Percentiles rank a stretch among this genome's conserved stretches.
Conservation (phyloP, 2,329 filamentous ascomycete species). For the Aspergillus proliferans region DNA sequence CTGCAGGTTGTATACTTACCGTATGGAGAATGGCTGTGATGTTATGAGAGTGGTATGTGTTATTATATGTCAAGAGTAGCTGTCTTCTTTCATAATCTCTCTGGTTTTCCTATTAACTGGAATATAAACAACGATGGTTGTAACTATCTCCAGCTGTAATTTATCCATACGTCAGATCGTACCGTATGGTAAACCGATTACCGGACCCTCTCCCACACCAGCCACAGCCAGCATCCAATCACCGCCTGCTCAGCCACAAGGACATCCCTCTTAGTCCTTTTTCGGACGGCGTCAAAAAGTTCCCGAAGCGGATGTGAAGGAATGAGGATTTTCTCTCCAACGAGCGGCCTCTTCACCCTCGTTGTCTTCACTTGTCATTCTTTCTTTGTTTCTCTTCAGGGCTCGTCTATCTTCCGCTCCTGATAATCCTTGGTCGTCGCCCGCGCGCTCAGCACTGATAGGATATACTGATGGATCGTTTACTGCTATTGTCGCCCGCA, state of each 20-base stretch:
- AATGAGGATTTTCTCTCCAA: slow-evolving; percentile 14
- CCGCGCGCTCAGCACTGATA: neutral
- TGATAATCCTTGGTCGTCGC: neutral
- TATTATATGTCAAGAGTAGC: neutral
- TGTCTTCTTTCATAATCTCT: neutral
- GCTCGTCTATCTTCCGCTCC: neutral
- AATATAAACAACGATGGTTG: too few species aligned
- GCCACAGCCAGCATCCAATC: slow-evolving; percentile 5
- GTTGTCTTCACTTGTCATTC: neutral
- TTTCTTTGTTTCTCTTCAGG: neutral
- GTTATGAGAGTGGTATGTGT: neutral
- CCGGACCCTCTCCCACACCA: slow-evolving; percentile 1
- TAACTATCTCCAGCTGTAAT: neutral
- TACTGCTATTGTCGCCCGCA: slow-evolving; percentile 42
- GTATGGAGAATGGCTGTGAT: neutral
- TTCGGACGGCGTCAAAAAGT: slow-evolving; percentile 8
- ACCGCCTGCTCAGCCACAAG: slow-evolving; percentile 2
- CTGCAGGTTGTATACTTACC: slow-evolving; percentile 5
- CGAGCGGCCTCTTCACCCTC: slow-evolving; percentile 15
- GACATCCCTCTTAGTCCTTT: slow-evolving; percentile 3
- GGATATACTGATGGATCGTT: slow-evolving; percentile 49
- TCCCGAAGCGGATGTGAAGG: slow-evolving; percentile 11
- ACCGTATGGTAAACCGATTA: neutral
- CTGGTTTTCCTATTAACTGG: neutral
- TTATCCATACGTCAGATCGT: neutral